phyloP scores from a whole-genome alignment of 2,329 filamentous ascomycete species.

The Dactylellina drechsleri region DNA sequence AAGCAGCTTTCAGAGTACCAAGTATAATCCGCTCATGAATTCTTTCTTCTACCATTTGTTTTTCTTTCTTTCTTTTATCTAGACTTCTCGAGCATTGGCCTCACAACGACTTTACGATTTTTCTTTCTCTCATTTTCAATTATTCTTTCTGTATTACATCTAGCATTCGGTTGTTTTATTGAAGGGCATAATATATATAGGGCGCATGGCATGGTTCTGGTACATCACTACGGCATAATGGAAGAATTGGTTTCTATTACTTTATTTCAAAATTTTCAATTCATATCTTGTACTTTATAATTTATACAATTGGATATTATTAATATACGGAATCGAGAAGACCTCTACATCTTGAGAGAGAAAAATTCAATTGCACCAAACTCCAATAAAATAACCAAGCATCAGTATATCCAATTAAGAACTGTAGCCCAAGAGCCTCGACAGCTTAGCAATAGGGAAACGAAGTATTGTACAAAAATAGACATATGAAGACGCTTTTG shows the following conservation, averaged over 20 bases:
- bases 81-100: neutral
- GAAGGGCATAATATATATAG: too few relatives aligned
- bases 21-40: constrained; percentile 1
- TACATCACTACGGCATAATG: neutral
- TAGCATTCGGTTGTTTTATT: neutral
- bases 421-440: neutral
- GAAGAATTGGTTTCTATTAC: neutral
- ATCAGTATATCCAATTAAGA: too few relatives aligned
- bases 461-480: neutral
- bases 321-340: too few relatives aligned
- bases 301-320: constrained; percentile 5
- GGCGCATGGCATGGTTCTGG: neutral
- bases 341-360: too few relatives aligned
- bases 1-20: constrained; percentile 46
- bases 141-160: constrained; percentile 1
- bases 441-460: neutral
- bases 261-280: constrained; percentile 4
- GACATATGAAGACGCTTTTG: constrained; percentile 19
- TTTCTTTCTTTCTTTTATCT: too few relatives aligned
- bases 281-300: constrained; percentile 16
- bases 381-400: too few relatives aligned
- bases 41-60: too few relatives aligned
- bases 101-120: neutral
- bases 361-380: too few relatives aligned
- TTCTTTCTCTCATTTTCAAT: constrained; percentile 10